Conservation (phyloP, 371 early-diverging fungal species). For the Blakeslea trispora region DNA sequence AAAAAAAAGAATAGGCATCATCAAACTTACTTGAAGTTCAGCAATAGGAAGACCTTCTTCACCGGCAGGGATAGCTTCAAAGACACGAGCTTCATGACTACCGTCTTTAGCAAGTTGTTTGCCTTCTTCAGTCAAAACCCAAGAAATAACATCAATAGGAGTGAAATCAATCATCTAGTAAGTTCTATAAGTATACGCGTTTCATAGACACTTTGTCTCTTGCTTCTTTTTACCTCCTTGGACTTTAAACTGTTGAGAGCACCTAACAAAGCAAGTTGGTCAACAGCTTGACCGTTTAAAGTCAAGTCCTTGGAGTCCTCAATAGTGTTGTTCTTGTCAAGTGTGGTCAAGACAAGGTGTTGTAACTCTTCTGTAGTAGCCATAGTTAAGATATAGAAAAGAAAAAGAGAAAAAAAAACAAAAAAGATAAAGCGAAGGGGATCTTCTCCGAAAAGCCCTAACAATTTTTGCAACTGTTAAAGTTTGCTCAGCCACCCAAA, state of each 20-base stretch:
- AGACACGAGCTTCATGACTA: slow-evolving; percentile 93
- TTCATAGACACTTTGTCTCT: background rate
- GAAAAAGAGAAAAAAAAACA: slow-evolving; percentile 3
- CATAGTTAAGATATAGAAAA: background rate
- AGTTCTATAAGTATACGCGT: background rate
- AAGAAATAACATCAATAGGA: slow-evolving; percentile 79
- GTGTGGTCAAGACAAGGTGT: slow-evolving; percentile 66
- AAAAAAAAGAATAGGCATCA: too few relatives aligned
- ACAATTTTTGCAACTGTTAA: too few relatives aligned
- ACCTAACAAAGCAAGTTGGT: slow-evolving; percentile 76
- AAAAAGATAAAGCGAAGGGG: too few relatives aligned
- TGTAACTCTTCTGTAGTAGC: slow-evolving; percentile 63
- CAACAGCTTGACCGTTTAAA: slow-evolving; percentile 58
- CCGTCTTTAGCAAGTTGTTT: slow-evolving; percentile 82
- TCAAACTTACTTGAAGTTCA: slow-evolving; percentile 77
- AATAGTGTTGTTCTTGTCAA: slow-evolving; percentile 64
- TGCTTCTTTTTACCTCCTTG: slow-evolving; percentile 71
- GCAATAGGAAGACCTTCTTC: slow-evolving; percentile 79
- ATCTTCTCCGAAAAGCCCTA: too few relatives aligned
- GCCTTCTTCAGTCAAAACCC: slow-evolving; percentile 88
- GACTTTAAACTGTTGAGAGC: slow-evolving; percentile 84
- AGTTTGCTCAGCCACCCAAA: too few relatives aligned
- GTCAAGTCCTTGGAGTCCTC: slow-evolving; percentile 64
- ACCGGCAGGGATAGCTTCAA: slow-evolving; percentile 85
- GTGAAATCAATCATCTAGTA: slow-evolving; percentile 83